Evolutionary conservation across 2,329 filamentous ascomycete species (phyloP).

Genomic region (Nemania sp.): DNA sequence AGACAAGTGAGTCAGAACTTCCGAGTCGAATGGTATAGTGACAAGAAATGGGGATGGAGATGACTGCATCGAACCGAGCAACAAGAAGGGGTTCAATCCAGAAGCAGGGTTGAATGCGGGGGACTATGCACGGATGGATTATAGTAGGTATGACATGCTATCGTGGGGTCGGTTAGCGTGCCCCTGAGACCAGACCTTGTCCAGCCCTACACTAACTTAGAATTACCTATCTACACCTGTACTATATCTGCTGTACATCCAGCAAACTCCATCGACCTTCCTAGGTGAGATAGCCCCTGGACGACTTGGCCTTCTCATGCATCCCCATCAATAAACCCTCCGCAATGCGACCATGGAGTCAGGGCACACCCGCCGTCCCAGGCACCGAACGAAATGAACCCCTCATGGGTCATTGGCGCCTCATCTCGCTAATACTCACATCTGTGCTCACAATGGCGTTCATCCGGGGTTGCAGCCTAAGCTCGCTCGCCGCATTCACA

Average conservation of each 20-base stretch:
- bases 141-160: background rate
- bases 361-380: constrained; percentile 8
- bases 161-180: constrained; percentile 30
- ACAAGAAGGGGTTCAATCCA: background rate
- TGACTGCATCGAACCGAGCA: background rate
- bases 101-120: constrained; percentile 21
- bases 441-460: constrained; percentile 36
- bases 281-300: no score
- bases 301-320: constrained; percentile 16
- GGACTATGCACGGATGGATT: no score
- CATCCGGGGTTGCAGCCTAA: constrained; percentile 27
- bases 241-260: no score
- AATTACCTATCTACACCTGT: background rate
- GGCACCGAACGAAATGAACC: constrained; percentile 16
- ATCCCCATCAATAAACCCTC: constrained; percentile 23
- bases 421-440: constrained; percentile 32
- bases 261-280: no score
- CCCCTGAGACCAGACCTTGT: constrained; percentile 7
- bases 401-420: constrained; percentile 30
- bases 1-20: background rate
- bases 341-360: constrained; percentile 35
- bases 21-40: background rate
- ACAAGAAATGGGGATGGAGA: background rate
- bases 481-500: constrained; percentile 31
- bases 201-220: background rate